Evolutionary conservation across 371 early-diverging fungal genomes (phyloP), one percentile per base, ranked within the genome.

Genomic region (Choanephora cucurbitarum): DNA sequence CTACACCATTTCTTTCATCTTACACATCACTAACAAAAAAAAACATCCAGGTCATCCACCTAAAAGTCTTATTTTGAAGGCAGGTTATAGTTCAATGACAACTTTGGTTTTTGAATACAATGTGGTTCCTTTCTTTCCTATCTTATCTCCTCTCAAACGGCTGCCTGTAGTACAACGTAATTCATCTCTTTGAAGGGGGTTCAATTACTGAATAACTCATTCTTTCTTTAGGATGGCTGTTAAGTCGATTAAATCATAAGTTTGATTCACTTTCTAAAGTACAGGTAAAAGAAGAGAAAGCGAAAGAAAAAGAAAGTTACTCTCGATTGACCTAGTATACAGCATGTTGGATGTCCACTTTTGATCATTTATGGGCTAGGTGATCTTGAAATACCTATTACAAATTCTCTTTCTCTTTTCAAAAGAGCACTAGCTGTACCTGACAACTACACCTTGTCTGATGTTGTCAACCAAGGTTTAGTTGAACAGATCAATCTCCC

Each of bases 181-280:
- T 54, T 55, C 19, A 51, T 17, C 44, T 19, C 14, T 17, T 9
- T 39, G 23, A 49, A 49, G 40, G 40, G 40, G 8, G 34, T 47
- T 28, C n/a, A n/a, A n/a, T n/a, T 28, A 28, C 34, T 33, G 24
- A 44, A 43, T 28, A 23, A 41, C 19, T 48, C 17, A 28, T 45
- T 17, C 22, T 13, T 28, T 45, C 33, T 47, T 5, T 53, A 77
- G 78, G 69, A 21, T 72, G 65, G 68, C 14, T 74, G n/a, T 23
- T 70, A 23, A 51, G 60, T 22, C 65, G 48, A 52, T 50, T 78
- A 41, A 44, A 57, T 31, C 70, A 72, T 47, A 55, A 49, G n/a
- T 78, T 72, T 52, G 69, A 78, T 50, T 74, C 78, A 9, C 43
- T 70, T 4, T 72, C 78, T 7, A 64, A 63, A 21, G 72, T 78